Evolutionary conservation across 306 rosid genomes (phyloP).

Genomic region (Dalbergia cultrata): DNA sequence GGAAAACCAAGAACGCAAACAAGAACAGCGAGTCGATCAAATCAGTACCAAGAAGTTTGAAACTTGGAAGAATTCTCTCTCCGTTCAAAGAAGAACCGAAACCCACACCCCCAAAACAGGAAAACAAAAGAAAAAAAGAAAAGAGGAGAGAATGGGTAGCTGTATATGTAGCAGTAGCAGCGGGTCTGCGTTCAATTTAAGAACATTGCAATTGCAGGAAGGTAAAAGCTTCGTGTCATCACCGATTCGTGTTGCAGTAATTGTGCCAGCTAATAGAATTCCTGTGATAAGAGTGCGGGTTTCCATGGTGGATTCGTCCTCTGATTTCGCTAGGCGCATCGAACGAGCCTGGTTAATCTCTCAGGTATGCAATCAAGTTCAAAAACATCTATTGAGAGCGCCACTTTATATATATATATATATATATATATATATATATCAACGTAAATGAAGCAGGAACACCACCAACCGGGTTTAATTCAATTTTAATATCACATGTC

Average conservation of each 20-base stretch:
- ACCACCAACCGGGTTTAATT: background rate
- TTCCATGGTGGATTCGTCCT: slow-evolving; percentile 82
- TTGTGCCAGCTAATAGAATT: slow-evolving; percentile 47
- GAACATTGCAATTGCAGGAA: slow-evolving; percentile 11
- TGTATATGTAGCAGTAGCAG: slow-evolving; percentile 48
- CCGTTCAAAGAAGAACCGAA: background rate
- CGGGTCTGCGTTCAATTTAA: slow-evolving; percentile 42
- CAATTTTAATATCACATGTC: background rate
- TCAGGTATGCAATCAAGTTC: slow-evolving; percentile 55
- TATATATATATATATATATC: too few species aligned
- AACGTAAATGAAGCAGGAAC: background rate
- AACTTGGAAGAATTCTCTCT: background rate
- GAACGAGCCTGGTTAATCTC: slow-evolving; percentile 93
- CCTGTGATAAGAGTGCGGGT: slow-evolving; percentile 68
- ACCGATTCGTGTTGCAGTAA: background rate
- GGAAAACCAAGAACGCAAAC: too few species aligned
- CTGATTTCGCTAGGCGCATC: slow-evolving; percentile 78
- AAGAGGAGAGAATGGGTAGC: slow-evolving; percentile 50
- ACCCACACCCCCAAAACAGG: too few species aligned
- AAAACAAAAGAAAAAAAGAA: too few species aligned
- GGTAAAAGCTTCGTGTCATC: slow-evolving; percentile 38
- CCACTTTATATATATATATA: too few species aligned
- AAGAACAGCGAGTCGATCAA: too few species aligned
- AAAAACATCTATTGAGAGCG: too few species aligned
- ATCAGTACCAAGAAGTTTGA: background rate